These are phyloP conservation scores for Proteromonas lacertae DNA, from an alignment of 352 stramenopile species.

Conservation along the genomic window DNA sequence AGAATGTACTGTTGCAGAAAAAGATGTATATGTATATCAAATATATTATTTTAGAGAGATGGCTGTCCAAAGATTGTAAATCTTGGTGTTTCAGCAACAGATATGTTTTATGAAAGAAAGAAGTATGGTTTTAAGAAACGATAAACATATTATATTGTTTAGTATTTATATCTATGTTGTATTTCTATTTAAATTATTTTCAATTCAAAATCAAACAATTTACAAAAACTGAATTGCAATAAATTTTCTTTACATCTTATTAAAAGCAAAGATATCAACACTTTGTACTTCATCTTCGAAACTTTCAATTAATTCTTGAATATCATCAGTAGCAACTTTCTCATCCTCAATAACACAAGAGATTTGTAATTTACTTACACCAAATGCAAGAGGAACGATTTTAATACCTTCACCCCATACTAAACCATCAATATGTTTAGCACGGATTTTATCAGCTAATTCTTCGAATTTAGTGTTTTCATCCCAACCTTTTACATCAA, in stretches of 20 bases:
- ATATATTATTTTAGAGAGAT: conserved; percentile 29
- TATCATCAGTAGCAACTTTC: conserved; percentile 14
- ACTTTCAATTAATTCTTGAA: conserved; percentile 27
- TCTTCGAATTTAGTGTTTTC: conserved; percentile 28
- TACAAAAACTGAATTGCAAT: not conserved
- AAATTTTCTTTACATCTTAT: conserved; percentile 24
- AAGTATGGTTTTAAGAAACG: conserved; percentile 29
- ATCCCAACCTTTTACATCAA: conserved; percentile 31
- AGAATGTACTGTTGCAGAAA: conserved; percentile 83
- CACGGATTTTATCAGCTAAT: conserved; percentile 7
- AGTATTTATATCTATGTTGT: too few relatives aligned
- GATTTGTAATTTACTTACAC: conserved; percentile 40
- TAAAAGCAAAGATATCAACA: conserved; percentile 40
- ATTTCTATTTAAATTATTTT: too few relatives aligned
- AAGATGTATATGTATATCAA: conserved; percentile 17
- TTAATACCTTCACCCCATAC: conserved; percentile 35
- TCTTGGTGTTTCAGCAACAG: conserved; percentile 43
- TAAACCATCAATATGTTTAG: conserved; percentile 22
- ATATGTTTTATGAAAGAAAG: conserved; percentile 97
- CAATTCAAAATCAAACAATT: too few relatives aligned
- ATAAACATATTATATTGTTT: not conserved
- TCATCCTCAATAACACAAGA: conserved; percentile 37
- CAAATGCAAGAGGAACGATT: conserved; percentile 33
- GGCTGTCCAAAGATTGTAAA: conserved; percentile 99
- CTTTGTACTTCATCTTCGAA: conserved; percentile 38